Evolutionary conservation across 805 yeast genomes (phyloP), one percentile per base, ranked within the genome.

Genomic region (Yarrowia alimentaria): DNA sequence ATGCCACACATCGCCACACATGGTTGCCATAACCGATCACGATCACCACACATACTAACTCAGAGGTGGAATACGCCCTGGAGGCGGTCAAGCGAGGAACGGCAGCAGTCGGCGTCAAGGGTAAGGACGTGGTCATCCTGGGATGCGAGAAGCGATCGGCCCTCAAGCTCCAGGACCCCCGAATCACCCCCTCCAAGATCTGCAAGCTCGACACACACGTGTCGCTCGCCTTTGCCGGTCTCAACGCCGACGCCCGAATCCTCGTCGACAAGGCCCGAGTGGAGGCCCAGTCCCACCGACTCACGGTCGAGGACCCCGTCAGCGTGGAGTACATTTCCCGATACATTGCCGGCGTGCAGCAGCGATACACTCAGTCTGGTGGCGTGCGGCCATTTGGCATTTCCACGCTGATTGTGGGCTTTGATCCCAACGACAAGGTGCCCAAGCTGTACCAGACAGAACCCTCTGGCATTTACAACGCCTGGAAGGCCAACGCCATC

Each of bases 41-140:
- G n/a, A n/a, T n/a, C n/a, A 34, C 14, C 5, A 6, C 6, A 19
- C 6, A 7, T 24, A 47, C 42, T 54, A 45, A 51, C 37, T 35
- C 63, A 78, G 83, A 93, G 76, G 99, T 93, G 32, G 98, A 93
- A 68, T 93, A 93, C 63, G 99, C 99, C 19, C 76, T 85, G 30
- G 99, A 93, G 67, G 99, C 99, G 0, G 99, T 93, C 35, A 93
- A 91, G 65, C 80, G 98, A 70, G 99, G 99, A 54, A 93, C 99
- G 3, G 88, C 96, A 66, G 96, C 98, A 1, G 96, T 93, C 38
- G 99, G 97, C 31, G 91, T 93, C 54, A 91, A 90, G 66, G 98
- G 98, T 50, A 76, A 77, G 56, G 83, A 81, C 55, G 79, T 83
- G 54, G 98, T 93, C 9, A 96, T 93, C 9, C 76, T 93, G 38